Evolutionary conservation across 495 filamentous ascomycete species (phyloP).

Genomic region (Chaetomium cochliodes): DNA sequence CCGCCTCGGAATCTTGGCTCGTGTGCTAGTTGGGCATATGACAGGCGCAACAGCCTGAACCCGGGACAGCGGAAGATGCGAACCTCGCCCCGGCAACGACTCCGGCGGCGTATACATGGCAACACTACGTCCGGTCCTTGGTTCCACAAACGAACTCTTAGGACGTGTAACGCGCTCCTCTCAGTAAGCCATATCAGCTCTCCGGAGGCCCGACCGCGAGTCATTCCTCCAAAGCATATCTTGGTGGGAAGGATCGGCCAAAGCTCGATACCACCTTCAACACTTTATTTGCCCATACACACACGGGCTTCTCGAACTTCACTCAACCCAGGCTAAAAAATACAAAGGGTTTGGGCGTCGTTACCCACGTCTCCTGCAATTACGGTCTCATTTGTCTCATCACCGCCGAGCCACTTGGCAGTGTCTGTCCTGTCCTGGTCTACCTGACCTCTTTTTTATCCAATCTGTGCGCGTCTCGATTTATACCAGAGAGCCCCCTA

Average conservation of each 20-base stretch:
- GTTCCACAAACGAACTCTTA: too few relatives aligned
- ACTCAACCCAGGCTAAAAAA: background rate
- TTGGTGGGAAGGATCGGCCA: background rate
- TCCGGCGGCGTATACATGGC: too few relatives aligned
- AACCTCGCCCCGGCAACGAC: too few relatives aligned
- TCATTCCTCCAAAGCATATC: too few relatives aligned
- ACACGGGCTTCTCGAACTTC: background rate
- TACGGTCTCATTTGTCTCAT: background rate
- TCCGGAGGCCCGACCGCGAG: too few relatives aligned
- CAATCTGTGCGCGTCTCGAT: background rate
- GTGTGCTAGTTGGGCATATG: background rate
- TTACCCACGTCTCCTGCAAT: background rate
- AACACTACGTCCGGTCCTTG: too few relatives aligned
- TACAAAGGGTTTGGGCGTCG: background rate
- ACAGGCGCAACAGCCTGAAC: too few relatives aligned
- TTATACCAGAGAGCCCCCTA: background rate
- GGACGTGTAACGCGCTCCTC: too few relatives aligned
- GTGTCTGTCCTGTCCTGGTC: background rate
- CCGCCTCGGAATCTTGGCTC: background rate
- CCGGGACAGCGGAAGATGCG: too few relatives aligned
- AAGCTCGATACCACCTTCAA: background rate
- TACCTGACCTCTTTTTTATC: background rate
- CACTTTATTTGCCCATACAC: background rate
- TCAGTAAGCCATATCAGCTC: too few relatives aligned
- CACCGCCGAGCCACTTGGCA: background rate